Conservation (phyloP, 441 rosid species). For the Arabidopsis lyrata region DNA sequence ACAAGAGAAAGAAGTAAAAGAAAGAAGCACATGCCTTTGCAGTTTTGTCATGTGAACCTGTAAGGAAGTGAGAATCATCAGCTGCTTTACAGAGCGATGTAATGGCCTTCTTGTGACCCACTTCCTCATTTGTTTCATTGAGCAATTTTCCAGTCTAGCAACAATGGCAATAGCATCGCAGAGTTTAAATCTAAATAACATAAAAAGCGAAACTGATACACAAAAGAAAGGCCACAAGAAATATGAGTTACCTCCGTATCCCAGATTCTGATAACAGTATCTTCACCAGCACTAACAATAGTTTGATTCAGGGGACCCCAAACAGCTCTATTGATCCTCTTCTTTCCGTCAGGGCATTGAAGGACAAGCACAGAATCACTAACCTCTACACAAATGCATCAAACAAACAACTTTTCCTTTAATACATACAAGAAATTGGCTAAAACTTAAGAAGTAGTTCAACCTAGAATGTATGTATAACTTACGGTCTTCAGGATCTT, state of each 20-base stretch:
- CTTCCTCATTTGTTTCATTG: constrained; percentile 67
- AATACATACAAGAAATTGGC: background rate
- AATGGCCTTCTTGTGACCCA: constrained; percentile 81
- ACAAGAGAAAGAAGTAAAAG: constrained; percentile 15
- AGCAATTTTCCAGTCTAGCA: constrained; percentile 83
- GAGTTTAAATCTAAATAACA: background rate
- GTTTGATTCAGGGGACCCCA: constrained; percentile 94
- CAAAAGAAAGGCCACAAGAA: background rate
- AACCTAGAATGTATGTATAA: background rate
- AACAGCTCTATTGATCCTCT: constrained; percentile 85
- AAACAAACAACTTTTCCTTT: background rate
- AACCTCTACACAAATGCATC: constrained; percentile 54
- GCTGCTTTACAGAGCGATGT: constrained; percentile 77
- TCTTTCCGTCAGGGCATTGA: constrained; percentile 69
- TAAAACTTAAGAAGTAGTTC: background rate
- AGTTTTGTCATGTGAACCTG: constrained; percentile 92
- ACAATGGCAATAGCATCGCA: constrained; percentile 8
- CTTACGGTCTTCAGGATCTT: constrained; percentile 77
- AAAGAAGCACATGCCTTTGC: constrained; percentile 67
- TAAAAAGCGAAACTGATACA: background rate
- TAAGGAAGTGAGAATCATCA: constrained; percentile 82
- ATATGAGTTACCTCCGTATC: constrained; percentile 75
- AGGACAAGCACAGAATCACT: constrained; percentile 69
- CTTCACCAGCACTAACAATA: constrained; percentile 91
- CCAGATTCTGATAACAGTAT: constrained; percentile 80